A percentile compares a stretch with the other conserved stretches of the same genome.
These are phyloP conservation scores for Eremochloa ophiuroides DNA, from an alignment of 176 grass and related monocot genomes.

Conservation along the genomic window DNA sequence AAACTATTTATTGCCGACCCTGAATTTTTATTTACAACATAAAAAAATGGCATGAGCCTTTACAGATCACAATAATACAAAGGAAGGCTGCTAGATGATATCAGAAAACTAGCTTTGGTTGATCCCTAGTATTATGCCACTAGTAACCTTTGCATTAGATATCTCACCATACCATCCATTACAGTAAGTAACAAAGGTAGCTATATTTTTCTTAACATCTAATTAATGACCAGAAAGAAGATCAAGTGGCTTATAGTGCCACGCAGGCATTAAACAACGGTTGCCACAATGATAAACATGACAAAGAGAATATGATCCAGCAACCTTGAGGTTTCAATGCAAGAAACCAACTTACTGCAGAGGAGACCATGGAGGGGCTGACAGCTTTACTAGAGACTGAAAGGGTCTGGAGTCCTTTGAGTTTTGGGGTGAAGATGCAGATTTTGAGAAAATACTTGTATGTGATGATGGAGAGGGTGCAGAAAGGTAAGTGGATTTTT, in stretches of 20 bases:
- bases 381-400: neutral
- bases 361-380: neutral
- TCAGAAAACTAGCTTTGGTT: conserved; percentile 2
- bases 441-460: neutral
- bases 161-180: neutral
- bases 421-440: neutral
- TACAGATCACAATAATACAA: conserved; percentile 7
- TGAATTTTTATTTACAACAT: conserved; percentile 5
- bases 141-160: neutral
- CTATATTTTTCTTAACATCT: neutral
- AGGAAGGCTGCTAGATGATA: neutral
- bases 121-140: conserved; percentile 8
- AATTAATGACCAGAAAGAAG: neutral
- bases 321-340: neutral
- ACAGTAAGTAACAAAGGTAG: neutral
- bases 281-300: neutral
- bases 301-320: conserved; percentile 4
- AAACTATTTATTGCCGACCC: neutral
- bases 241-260: neutral
- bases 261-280: neutral
- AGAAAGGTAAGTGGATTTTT: neutral
- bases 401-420: neutral
- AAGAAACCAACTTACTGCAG: neutral
- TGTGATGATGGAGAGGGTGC: neutral
- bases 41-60: conserved; percentile 9